These are phyloP conservation scores for Fusarium oxysporum DNA, from an alignment of 2,329 filamentous ascomycete genomes.

Conservation along the genomic window DNA sequence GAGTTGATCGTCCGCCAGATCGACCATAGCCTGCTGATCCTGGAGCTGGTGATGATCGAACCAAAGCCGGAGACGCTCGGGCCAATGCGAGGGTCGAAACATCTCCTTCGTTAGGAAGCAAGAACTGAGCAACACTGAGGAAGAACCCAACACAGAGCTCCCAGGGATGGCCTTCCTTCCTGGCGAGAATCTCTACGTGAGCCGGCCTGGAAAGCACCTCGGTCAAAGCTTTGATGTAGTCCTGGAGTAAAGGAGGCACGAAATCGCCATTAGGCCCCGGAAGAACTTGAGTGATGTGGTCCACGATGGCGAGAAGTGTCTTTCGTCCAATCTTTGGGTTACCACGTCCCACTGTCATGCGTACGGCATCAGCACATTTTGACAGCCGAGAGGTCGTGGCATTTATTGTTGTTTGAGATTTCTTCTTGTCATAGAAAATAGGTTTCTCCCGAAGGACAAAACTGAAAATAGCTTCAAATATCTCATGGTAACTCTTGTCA, in stretches of 20 bases:
- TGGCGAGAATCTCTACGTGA: slow-evolving; percentile 82
- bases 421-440: slow-evolving; percentile 66
- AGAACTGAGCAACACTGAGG: slow-evolving; percentile 67
- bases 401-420: slow-evolving; percentile 58
- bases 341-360: slow-evolving; percentile 77
- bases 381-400: slow-evolving; percentile 69
- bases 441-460: slow-evolving; percentile 76
- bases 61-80: slow-evolving; percentile 60
- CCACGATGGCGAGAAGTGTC: slow-evolving; percentile 81
- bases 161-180: slow-evolving; percentile 71
- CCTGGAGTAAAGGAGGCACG: slow-evolving; percentile 75
- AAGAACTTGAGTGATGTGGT: slow-evolving; percentile 83
- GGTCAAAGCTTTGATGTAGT: slow-evolving; percentile 82
- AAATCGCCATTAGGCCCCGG: slow-evolving; percentile 70
- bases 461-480: slow-evolving; percentile 84
- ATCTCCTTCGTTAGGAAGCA: slow-evolving; percentile 57
- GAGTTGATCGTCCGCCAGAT: slow-evolving; percentile 47
- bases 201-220: slow-evolving; percentile 77
- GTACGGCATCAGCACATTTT: slow-evolving; percentile 77
- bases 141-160: slow-evolving; percentile 77
- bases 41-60: slow-evolving; percentile 61
- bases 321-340: slow-evolving; percentile 76
- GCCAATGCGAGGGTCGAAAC: slow-evolving; percentile 49
- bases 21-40: slow-evolving; percentile 45
- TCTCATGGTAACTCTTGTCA: slow-evolving; percentile 82